Base-by-base conservation (phyloP, 192 early-diverging fungal genomes). In the Coemansia javaensis region DNA sequence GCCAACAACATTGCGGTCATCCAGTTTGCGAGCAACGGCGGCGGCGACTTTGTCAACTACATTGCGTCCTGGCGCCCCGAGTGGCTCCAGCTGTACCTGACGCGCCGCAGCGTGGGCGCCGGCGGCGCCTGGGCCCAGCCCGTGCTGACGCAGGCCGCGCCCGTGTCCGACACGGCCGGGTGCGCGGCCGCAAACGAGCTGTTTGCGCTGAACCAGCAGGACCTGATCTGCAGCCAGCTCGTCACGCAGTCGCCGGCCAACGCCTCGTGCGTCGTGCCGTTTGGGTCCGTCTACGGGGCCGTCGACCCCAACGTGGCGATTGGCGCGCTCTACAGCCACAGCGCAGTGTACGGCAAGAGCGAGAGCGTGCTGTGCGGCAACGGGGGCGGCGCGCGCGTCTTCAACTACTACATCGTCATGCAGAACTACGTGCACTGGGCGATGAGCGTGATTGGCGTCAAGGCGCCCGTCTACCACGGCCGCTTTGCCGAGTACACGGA, bases 1-100 rank as follows among this genome's bases (percentile, higher is more conserved):
- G 68, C 68, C 11, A 72, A 72, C 52, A 72, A 72, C 42, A 40
- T 71, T 39, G 68, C 68, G 0, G 20, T 72, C 8, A 10, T 72
- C 5, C 32, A 64, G 32, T 72, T 72, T 48, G 27, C 22, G 6
- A 47, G 32, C 35, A 47, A 18, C 28, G 55, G 68, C 34, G 25
- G 30, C 5, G 17, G 47, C 11, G 44, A 37, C 0, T 64, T 63
- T 63, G 56, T 59, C 35, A 72, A 72, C 49, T 64, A 59, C 25
- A 60, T 72, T 49, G 68, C 68, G 0, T 63, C 62, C 1, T 64
- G 62, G 61, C 40, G 68, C 16, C 50, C 56, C 1, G 68, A 72
- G 4, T 72, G 68, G 68, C 40, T 28, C 14, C 46, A 37, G n/a
- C 25, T 51, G 22, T 72, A 72, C 36, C 64, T 25, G 52, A 53